A percentile compares a stretch with the other conserved stretches of the same genome.
phyloP scores from a whole-genome alignment of 352 stramenopile species.

The Pythium utonaiense region DNA sequence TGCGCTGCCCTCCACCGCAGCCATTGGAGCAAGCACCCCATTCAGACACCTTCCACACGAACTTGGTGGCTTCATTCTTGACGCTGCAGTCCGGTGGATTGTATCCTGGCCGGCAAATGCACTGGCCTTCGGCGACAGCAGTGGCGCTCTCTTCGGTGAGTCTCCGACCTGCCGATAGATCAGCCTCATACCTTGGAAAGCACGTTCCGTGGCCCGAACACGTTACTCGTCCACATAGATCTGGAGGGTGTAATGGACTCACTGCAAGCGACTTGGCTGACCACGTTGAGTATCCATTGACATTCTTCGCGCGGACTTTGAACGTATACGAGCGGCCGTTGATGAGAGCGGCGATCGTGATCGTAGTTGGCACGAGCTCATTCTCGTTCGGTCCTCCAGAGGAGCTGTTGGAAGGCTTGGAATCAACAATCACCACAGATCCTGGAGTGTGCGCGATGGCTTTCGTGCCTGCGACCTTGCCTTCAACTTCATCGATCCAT shows the following conservation, averaged over 20 bases:
- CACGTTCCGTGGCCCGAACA: slow-evolving; percentile 66
- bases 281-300: slow-evolving; percentile 62
- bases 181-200: slow-evolving; percentile 58
- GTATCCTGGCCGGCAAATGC: slow-evolving; percentile 62
- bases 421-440: slow-evolving; percentile 14
- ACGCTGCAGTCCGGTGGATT: slow-evolving; percentile 63
- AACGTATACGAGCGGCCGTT: slow-evolving; percentile 70
- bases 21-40: slow-evolving; percentile 59
- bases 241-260: slow-evolving; percentile 62
- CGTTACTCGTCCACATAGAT: slow-evolving; percentile 57
- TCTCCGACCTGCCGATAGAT: neutral
- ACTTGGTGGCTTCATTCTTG: slow-evolving; percentile 34
- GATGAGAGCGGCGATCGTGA: slow-evolving; percentile 39
- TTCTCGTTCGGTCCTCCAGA: slow-evolving; percentile 1
- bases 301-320: slow-evolving; percentile 64
- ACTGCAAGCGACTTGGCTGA: slow-evolving; percentile 69
- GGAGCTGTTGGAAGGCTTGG: neutral
- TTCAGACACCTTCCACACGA: slow-evolving; percentile 49
- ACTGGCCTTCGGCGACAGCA: slow-evolving; percentile 29
- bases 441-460: slow-evolving; percentile 26
- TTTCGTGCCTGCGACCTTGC: slow-evolving; percentile 39
- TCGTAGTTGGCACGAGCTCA: slow-evolving; percentile 30
- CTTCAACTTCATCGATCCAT: slow-evolving; percentile 53
- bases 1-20: slow-evolving; percentile 56
- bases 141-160: neutral